Evolutionary conservation across 768 basidiomycete species (phyloP).

Genomic region (Candolleomyces aberdarensis): DNA sequence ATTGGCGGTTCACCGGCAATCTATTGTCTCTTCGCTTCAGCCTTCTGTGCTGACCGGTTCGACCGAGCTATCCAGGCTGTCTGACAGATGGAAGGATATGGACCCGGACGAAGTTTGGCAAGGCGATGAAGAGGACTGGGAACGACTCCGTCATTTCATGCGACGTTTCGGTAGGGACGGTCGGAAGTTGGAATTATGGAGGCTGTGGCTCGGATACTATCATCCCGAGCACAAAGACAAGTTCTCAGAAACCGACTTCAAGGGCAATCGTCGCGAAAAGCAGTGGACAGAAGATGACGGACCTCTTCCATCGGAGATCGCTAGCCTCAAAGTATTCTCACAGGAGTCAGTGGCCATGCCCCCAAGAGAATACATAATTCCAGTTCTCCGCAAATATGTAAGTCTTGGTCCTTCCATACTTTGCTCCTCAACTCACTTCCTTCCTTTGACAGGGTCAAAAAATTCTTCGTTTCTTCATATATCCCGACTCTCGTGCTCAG

Average conservation of each 20-base stretch:
- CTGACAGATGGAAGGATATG: slow-evolving; percentile 21
- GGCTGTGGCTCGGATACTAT: slow-evolving; percentile 56
- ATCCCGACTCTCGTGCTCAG: slow-evolving; percentile 70
- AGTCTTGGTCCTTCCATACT: slow-evolving; percentile 18
- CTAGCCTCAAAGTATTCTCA: slow-evolving; percentile 18
- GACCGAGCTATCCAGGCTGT: slow-evolving; percentile 13
- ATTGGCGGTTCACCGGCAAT: slow-evolving; percentile 17
- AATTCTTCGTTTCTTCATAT: slow-evolving; percentile 61
- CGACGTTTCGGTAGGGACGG: slow-evolving; percentile 60
- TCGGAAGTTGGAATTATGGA: slow-evolving; percentile 74
- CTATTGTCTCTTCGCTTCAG: slow-evolving; percentile 28
- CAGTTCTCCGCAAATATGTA: slow-evolving; percentile 60
- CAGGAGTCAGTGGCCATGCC: slow-evolving; percentile 22
- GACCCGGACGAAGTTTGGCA: slow-evolving; percentile 49
- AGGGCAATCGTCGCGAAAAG: slow-evolving; percentile 35
- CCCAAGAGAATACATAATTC: slow-evolving; percentile 41
- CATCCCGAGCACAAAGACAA: slow-evolving; percentile 23
- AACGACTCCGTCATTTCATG: slow-evolving; percentile 50
- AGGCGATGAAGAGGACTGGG: slow-evolving; percentile 60
- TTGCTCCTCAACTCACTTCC: slow-evolving; percentile 8
- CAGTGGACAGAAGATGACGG: slow-evolving; percentile 47
- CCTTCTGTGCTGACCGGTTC: slow-evolving; percentile 22
- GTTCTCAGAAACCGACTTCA: slow-evolving; percentile 17
- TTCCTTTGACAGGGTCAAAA: slow-evolving; percentile 43
- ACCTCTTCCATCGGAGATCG: slow-evolving; percentile 26